Conservation (phyloP, 441 rosid species). For the Eruca vesicaria region DNA sequence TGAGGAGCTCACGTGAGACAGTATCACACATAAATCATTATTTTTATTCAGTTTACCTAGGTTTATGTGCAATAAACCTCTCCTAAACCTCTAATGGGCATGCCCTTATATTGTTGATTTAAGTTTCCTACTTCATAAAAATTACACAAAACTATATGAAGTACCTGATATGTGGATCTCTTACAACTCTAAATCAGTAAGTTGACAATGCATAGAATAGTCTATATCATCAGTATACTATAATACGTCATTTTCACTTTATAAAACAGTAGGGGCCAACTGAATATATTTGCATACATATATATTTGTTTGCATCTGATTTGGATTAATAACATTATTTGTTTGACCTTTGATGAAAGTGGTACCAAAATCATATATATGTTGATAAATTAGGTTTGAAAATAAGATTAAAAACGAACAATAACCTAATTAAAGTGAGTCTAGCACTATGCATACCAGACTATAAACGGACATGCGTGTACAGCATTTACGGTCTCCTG, state of each 20-base stretch:
- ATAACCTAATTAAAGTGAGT: neutral
- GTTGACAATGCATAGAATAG: neutral
- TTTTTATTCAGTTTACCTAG: too few species aligned
- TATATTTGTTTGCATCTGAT: neutral
- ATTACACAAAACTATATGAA: neutral
- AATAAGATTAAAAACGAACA: neutral
- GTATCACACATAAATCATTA: too few species aligned
- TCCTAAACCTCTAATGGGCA: too few species aligned
- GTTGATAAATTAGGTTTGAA: neutral
- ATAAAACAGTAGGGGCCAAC: neutral
- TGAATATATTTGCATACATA: neutral
- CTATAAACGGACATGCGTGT: slow-evolving; percentile 15
- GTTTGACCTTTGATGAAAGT: neutral
- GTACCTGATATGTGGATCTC: neutral
- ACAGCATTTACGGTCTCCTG: neutral
- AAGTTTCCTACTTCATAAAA: neutral
- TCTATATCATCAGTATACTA: neutral
- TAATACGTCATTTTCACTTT: neutral
- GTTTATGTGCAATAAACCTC: too few species aligned
- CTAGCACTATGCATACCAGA: neutral
- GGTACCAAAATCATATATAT: neutral
- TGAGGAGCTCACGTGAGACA: too few species aligned
- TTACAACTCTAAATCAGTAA: neutral
- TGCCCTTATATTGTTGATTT: too few species aligned
- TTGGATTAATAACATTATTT: neutral